Base-by-base conservation (phyloP, 495 filamentous ascomycete species). In the Aspergillus bertholletiae region DNA sequence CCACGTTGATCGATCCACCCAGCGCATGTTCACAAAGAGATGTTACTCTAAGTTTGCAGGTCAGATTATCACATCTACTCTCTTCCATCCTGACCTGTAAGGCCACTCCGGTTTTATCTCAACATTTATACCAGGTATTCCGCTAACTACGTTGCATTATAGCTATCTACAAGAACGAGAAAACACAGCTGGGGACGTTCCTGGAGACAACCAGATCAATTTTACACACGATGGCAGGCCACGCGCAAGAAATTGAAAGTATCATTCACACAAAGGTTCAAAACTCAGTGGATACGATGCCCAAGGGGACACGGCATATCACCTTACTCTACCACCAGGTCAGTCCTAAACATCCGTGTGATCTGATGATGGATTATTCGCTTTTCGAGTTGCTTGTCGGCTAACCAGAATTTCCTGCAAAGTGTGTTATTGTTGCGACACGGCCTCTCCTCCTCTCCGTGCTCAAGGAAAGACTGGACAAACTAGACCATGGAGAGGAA, bases 271-370 rank as follows among this genome's bases (percentile, higher is more conserved):
- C 59, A 9, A 60, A 64, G 15, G 54, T 60, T 26, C 57, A 63
- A 5, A 60, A 59, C 30, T 62, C 67, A 8, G 49, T 65, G 9
- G 68, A 69, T 35, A 64, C 61, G 2, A 62, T 74, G 59, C 62
- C 69, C 0, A 62, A 63, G 43, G 67, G 63, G 13, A 71, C 71
- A 13, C 61, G 66, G 5, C 57, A 72, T 52, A 64, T 69, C 30
- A 70, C 59, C 23, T 32, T 75, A 9, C 52, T 71, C 18, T 71
- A 75, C 50, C 72, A 75, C 53, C 72, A 72, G 58, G 71, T 71
- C n/a, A n/a, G n/a, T n/a, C n/a, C n/a, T n/a, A n/a, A n/a, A n/a
- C n/a, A n/a, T n/a, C n/a, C n/a, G n/a, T n/a, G n/a, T n/a, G n/a
- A n/a, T n/a, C n/a, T n/a, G n/a, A n/a, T n/a, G n/a, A n/a, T n/a